phyloP scores from a whole-genome alignment of 805 yeast genomes.

The Saturnispora mendoncae region DNA sequence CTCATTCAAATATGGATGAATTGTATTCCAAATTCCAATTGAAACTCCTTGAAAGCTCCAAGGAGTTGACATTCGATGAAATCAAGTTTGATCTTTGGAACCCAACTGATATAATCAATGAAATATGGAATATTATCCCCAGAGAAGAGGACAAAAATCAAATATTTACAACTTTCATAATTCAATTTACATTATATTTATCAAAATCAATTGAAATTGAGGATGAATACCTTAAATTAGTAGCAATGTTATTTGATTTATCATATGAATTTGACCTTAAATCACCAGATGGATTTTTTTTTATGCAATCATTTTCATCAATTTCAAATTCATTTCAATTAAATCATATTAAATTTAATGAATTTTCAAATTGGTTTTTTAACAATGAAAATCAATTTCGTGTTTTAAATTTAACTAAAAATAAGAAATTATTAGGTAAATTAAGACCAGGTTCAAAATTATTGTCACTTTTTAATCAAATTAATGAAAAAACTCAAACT shows the following conservation, averaged over 20 bases:
- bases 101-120: not conserved
- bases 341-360: not conserved
- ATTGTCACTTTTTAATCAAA: conserved; percentile 23
- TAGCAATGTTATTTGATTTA: conserved; percentile 19
- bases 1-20: not conserved
- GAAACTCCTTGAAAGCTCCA: no score
- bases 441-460: conserved; percentile 27
- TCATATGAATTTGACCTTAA: conserved; percentile 16
- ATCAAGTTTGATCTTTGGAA: not conserved
- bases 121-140: no score
- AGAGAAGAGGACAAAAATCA: conserved; percentile 4
- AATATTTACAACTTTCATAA: conserved; percentile 4
- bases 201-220: not conserved
- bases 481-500: conserved; percentile 18
- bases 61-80: not conserved
- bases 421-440: conserved; percentile 24
- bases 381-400: conserved; percentile 12
- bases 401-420: conserved; percentile 18
- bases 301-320: conserved; percentile 24
- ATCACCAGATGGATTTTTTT: conserved; percentile 13
- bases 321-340: conserved; percentile 12
- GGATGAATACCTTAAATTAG: not conserved
- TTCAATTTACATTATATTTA: not conserved
- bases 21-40: not conserved
- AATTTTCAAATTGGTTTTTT: conserved; percentile 18